Conservation (phyloP, 768 basidiomycete genomes). For the Lentinula detonsa region DNA sequence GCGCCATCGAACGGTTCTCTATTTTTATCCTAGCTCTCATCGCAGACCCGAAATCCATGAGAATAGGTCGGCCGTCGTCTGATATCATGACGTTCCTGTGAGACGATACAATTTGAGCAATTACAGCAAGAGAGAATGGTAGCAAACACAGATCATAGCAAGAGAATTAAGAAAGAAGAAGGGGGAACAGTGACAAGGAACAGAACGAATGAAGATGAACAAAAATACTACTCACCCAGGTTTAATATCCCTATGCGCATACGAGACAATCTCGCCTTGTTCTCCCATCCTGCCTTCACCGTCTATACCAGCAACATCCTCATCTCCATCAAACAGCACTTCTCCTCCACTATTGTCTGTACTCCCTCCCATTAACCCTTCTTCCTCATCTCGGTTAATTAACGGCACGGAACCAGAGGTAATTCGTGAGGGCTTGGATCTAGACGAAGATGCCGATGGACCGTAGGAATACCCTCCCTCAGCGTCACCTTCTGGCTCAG, state of each 20-base stretch:
- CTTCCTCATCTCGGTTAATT: constrained; percentile 23
- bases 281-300: constrained; percentile 28
- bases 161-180: not conserved
- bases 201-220: not conserved
- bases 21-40: constrained; percentile 81
- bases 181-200: not conserved
- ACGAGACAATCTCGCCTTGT: constrained; percentile 66
- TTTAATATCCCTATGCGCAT: constrained; percentile 95
- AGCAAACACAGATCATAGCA: not conserved
- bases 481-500: constrained; percentile 68
- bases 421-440: not conserved
- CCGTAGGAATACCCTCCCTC: constrained; percentile 75
- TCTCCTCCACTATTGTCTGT: constrained; percentile 49
- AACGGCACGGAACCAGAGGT: not conserved
- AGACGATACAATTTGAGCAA: not conserved
- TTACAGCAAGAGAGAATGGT: not conserved
- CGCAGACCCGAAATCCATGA: constrained; percentile 98
- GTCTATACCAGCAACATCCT: constrained; percentile 46
- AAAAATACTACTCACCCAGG: constrained; percentile 61
- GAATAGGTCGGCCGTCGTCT: constrained; percentile 85
- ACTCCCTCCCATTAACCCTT: constrained; percentile 58
- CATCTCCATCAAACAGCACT: constrained; percentile 76
- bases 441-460: constrained; percentile 5
- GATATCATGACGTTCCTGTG: constrained; percentile 95
- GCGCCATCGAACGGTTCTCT: constrained; percentile 78